These are phyloP conservation scores for Huntiella omanensis DNA, from an alignment of 2,329 filamentous ascomycete species.

Conservation along the genomic window DNA sequence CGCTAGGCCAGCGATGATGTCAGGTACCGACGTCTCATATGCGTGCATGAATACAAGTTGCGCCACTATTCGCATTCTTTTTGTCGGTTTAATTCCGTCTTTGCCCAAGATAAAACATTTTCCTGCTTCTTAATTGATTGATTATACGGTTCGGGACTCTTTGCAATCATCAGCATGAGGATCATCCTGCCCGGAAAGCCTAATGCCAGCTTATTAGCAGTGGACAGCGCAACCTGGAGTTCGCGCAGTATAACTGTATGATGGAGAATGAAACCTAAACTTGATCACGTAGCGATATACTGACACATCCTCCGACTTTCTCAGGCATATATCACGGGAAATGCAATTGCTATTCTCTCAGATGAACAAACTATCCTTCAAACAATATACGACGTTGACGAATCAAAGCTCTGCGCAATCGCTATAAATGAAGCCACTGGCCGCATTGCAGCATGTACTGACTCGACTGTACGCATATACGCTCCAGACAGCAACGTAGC, in stretches of 20 bases:
- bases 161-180: constrained; percentile 39
- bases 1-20: too few species aligned
- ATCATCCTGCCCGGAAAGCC: constrained; percentile 64
- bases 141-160: too few species aligned
- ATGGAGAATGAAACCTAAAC: background rate
- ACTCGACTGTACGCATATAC: constrained; percentile 53
- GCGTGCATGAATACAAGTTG: too few species aligned
- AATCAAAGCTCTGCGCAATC: constrained; percentile 49
- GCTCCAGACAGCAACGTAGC: constrained; percentile 34
- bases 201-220: constrained; percentile 57
- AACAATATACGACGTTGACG: constrained; percentile 75
- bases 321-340: constrained; percentile 77
- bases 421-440: constrained; percentile 65
- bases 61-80: too few species aligned
- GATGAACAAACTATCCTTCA: constrained; percentile 61
- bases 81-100: too few species aligned
- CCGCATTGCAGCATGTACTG: constrained; percentile 63
- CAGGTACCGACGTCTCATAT: too few species aligned
- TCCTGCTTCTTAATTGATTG: too few species aligned
- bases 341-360: constrained; percentile 66
- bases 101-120: too few species aligned
- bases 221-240: constrained; percentile 57
- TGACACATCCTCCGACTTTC: background rate
- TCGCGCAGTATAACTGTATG: constrained; percentile 53
- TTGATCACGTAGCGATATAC: background rate